Conservation (phyloP, 2,329 filamentous ascomycete species). For the Xylaria sp. region DNA sequence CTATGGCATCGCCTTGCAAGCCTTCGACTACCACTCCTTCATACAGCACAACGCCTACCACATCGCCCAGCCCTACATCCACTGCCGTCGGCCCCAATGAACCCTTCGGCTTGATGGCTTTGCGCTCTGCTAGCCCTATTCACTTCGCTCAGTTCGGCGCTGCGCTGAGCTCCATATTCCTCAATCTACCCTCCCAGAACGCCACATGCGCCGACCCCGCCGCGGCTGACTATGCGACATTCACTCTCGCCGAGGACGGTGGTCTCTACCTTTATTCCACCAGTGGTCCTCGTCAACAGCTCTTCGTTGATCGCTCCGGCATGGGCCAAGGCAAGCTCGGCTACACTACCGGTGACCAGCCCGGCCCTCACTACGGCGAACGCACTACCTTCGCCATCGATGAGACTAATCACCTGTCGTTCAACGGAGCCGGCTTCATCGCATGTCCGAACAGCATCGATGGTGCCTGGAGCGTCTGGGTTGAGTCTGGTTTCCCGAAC, state of each 20-base stretch:
- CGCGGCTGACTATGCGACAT: slow-evolving; percentile 55
- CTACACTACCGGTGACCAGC: slow-evolving; percentile 61
- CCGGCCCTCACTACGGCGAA: slow-evolving; percentile 56
- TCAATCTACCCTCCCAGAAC: slow-evolving; percentile 58
- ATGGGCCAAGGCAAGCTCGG: slow-evolving; percentile 67
- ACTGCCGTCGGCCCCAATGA: slow-evolving; percentile 44
- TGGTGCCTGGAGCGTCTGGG: slow-evolving; percentile 54
- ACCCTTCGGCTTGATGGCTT: slow-evolving; percentile 61
- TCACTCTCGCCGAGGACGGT: slow-evolving; percentile 59
- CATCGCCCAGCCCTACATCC: slow-evolving; percentile 38
- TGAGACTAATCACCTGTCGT: slow-evolving; percentile 58
- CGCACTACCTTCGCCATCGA: slow-evolving; percentile 60
- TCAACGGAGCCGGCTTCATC: slow-evolving; percentile 58
- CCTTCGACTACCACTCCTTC: slow-evolving; percentile 8
- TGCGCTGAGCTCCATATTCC: slow-evolving; percentile 55
- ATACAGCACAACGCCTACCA: slow-evolving; percentile 37
- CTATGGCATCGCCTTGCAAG: slow-evolving; percentile 39
- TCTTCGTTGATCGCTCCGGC: slow-evolving; percentile 67
- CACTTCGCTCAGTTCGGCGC: slow-evolving; percentile 62
- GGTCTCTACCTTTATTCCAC: slow-evolving; percentile 62
- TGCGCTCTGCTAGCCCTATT: slow-evolving; percentile 61
- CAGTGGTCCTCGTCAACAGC: slow-evolving; percentile 57
- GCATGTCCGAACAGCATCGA: slow-evolving; percentile 63
- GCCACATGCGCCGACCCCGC: slow-evolving; percentile 61
- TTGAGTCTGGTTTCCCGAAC: slow-evolving; percentile 46